A percentile compares a stretch with the other conserved stretches of the same genome.
Conservation (phyloP, 441 rosid genomes). For the Omphalea diandra region DNA sequence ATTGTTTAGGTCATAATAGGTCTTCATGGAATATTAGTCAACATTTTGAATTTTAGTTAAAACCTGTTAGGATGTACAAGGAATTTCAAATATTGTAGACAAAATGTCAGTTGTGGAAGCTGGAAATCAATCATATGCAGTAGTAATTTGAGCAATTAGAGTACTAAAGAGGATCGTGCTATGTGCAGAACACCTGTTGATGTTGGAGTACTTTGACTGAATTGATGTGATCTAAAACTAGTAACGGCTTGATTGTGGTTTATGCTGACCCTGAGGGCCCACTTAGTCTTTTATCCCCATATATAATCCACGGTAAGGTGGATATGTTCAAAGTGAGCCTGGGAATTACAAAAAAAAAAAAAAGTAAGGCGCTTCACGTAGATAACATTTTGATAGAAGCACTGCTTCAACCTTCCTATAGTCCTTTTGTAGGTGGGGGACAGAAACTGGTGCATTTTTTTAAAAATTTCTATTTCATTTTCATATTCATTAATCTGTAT, state of each 20-base stretch:
- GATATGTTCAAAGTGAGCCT: not conserved
- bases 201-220: not conserved
- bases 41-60: not conserved
- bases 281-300: not conserved
- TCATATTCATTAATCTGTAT: not conserved
- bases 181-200: not conserved
- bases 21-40: no score
- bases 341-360: constrained; percentile 1
- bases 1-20: no score
- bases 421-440: not conserved
- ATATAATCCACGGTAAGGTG: not conserved
- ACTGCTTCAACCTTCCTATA: not conserved
- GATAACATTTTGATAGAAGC: not conserved
- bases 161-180: not conserved
- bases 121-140: no score
- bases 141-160: no score
- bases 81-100: no score
- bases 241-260: not conserved
- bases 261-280: no score
- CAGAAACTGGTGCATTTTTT: not conserved
- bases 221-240: not conserved
- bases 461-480: no score
- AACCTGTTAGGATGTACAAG: no score
- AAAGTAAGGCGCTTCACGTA: not conserved
- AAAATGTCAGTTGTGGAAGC: no score